Evolutionary conservation across 352 stramenopile species (phyloP).

Genomic region (Pythium graminicola): DNA sequence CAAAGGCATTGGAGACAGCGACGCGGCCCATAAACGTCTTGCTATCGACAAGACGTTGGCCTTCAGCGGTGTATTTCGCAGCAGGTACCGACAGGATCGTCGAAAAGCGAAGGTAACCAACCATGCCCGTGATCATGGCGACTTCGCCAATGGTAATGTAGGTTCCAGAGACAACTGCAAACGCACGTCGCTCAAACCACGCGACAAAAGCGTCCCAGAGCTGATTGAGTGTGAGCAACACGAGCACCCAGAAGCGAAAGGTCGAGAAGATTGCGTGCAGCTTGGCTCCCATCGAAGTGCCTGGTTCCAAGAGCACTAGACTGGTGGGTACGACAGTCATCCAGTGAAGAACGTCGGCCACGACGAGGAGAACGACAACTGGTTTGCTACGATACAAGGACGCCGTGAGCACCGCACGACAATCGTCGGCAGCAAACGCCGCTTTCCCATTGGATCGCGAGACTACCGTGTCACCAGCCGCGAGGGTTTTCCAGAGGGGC

Average conservation of each 20-base stretch:
- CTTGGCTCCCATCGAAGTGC: background rate
- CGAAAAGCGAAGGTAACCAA: constrained; percentile 3
- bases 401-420: constrained; percentile 18
- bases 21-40: constrained; percentile 13
- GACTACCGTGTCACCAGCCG: constrained; percentile 4
- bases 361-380: constrained; percentile 19
- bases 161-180: constrained; percentile 16
- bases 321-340: constrained; percentile 15
- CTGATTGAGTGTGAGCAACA: constrained; percentile 19
- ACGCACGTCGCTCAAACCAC: constrained; percentile 16
- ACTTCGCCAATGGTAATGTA: constrained; percentile 24
- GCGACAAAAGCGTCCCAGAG: constrained; percentile 21
- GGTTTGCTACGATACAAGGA: constrained; percentile 25
- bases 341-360: constrained; percentile 20
- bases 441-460: constrained; percentile 8
- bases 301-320: constrained; percentile 4
- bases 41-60: constrained; percentile 11
- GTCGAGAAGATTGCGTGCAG: constrained; percentile 18
- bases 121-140: constrained; percentile 10
- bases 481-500: constrained; percentile 17
- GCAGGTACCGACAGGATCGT: constrained; percentile 11
- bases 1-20: constrained; percentile 18
- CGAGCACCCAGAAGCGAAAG: constrained; percentile 28
- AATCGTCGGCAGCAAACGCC: constrained; percentile 18
- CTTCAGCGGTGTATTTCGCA: constrained; percentile 9